These are phyloP conservation scores for Jatropha curcas DNA, from an alignment of 345 rosid species.

Conservation along the genomic window DNA sequence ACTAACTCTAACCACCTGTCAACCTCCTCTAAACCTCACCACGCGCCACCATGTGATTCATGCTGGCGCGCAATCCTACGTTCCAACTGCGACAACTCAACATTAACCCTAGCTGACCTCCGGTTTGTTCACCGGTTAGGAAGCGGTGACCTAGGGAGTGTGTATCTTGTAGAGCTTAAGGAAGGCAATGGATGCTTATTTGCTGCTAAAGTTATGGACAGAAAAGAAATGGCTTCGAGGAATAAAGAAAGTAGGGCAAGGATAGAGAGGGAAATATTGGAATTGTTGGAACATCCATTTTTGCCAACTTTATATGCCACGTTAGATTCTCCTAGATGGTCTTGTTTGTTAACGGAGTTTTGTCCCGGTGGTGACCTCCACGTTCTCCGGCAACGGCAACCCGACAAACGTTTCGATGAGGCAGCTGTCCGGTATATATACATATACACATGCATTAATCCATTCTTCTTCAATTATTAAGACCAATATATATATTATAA, in stretches of 20 bases:
- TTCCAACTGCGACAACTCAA: constrained; percentile 20
- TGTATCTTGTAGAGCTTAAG: constrained; percentile 69
- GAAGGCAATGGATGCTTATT: constrained; percentile 53
- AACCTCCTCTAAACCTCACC: constrained; percentile 33
- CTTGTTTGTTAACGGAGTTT: constrained; percentile 73
- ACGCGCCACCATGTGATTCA: constrained; percentile 49
- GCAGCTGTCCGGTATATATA: constrained; percentile 62
- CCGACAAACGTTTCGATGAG: constrained; percentile 62
- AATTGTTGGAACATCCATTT: constrained; percentile 78
- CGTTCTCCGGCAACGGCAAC: constrained; percentile 68
- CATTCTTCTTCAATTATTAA: no score
- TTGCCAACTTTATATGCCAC: constrained; percentile 74
- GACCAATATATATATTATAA: no score
- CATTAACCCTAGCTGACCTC: constrained; percentile 50
- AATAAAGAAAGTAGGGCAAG: constrained; percentile 67
- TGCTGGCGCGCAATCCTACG: constrained; percentile 56
- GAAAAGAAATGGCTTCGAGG: constrained; percentile 56
- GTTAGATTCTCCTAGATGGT: constrained; percentile 68
- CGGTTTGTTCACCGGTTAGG: constrained; percentile 70
- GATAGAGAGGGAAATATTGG: constrained; percentile 70
- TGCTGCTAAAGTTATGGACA: constrained; percentile 89
- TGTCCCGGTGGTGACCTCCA: constrained; percentile 92
- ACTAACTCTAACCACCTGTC: constrained; percentile 26
- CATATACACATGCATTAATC: not conserved
- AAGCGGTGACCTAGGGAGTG: constrained; percentile 91